phyloP scores from a whole-genome alignment of 73 alveolate species.

The Blepharisma stoltei region DNA sequence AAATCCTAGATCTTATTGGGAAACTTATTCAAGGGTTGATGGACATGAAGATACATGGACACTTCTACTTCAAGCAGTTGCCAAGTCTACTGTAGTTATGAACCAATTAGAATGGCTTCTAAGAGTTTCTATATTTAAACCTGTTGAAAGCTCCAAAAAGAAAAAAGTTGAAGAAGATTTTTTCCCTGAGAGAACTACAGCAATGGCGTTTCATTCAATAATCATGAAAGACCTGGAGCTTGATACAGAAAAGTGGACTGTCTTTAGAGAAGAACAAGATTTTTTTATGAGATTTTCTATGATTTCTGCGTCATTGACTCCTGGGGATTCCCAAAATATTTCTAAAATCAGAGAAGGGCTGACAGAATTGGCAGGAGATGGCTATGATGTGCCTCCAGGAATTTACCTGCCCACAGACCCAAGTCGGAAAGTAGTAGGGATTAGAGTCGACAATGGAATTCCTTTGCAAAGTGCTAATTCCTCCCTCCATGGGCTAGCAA shows the following conservation, averaged over 20 bases:
- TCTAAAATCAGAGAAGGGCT: neutral
- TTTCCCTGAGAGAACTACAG: neutral
- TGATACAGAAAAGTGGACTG: neutral
- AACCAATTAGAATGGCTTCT: conserved; percentile 5
- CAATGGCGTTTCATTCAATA: neutral
- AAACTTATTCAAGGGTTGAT: conserved; percentile 1
- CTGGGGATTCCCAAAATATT: neutral
- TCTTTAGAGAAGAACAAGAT: neutral
- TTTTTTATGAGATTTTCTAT: neutral
- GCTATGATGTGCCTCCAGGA: neutral
- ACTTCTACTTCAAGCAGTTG: neutral
- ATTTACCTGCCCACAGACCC: conserved; percentile 22
- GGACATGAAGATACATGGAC: conserved; percentile 23
- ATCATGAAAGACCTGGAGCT: neutral
- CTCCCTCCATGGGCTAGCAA: no score
- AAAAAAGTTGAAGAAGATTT: no score
- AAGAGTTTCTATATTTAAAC: conserved; percentile 13
- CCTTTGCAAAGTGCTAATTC: conserved; percentile 31
- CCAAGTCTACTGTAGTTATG: neutral
- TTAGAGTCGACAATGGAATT: conserved; percentile 17
- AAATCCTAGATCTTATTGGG: neutral
- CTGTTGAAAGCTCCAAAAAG: neutral
- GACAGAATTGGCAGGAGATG: neutral
- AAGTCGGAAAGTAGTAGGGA: neutral
- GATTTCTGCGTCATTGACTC: neutral